A percentile compares a stretch with the other conserved stretches of the same genome.
These are phyloP conservation scores for Entomortierella chlamydospora DNA, from an alignment of 192 early-diverging fungal genomes.

Conservation along the genomic window DNA sequence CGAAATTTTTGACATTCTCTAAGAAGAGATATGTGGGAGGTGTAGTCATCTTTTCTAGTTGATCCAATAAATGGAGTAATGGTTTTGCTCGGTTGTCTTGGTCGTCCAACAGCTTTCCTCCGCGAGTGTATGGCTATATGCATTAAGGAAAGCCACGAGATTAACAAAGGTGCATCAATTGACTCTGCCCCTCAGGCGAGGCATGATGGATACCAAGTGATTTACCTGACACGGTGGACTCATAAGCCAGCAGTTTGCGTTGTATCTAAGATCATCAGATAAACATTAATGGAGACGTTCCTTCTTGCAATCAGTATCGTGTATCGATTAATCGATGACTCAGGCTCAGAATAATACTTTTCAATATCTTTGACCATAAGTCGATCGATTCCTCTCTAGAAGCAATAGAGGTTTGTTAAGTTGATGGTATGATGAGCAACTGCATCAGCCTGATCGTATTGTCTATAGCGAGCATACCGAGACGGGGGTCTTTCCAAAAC, in stretches of 20 bases:
- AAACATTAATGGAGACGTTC: too few species aligned
- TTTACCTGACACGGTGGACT: conserved; percentile 91
- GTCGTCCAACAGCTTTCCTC: conserved; percentile 82
- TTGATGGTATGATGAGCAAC: not conserved
- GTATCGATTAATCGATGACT: not conserved
- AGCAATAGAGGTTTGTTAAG: not conserved
- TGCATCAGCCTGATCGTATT: too few species aligned
- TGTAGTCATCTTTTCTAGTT: conserved; percentile 65
- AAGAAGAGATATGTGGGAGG: conserved; percentile 72
- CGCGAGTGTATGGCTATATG: conserved; percentile 72
- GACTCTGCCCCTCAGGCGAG: not conserved
- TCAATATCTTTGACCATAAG: conserved; percentile 61
- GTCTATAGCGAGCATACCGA: conserved; percentile 25
- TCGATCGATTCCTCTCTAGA: conserved; percentile 63
- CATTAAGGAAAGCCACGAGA: not conserved
- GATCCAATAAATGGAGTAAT: conserved; percentile 75
- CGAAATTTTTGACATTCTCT: conserved; percentile 88
- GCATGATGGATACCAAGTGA: not conserved
- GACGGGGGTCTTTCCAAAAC: conserved; percentile 62
- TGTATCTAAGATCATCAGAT: conserved; percentile 59
- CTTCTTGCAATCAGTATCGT: too few species aligned
- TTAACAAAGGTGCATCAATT: not conserved
- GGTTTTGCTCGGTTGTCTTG: conserved; percentile 77
- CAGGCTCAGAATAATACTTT: conserved; percentile 19
- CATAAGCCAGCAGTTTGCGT: conserved; percentile 88